A percentile compares a stretch with the other conserved stretches of the same genome.
Evolutionary conservation across 2,329 filamentous ascomycete genomes (phyloP).

Genomic region (Lecanicillium sp.): DNA sequence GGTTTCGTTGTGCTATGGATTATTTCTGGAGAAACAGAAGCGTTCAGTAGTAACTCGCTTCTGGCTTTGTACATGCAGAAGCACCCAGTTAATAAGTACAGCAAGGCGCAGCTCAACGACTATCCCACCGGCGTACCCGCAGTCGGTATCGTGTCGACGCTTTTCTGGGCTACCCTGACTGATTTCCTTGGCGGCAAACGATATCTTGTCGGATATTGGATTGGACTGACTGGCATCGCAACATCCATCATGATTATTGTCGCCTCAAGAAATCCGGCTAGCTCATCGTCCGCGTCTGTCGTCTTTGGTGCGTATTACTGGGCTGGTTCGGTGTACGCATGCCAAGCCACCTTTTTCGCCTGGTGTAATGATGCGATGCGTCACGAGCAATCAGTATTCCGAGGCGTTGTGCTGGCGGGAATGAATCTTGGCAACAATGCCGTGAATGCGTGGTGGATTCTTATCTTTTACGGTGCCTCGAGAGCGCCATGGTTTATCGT

Average conservation of each 20-base stretch:
- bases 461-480: slow-evolving; percentile 63
- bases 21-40: slow-evolving; percentile 66
- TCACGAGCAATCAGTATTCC: slow-evolving; percentile 55
- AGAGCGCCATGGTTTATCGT: slow-evolving; percentile 61
- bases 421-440: slow-evolving; percentile 67
- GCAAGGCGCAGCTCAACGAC: slow-evolving; percentile 46
- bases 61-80: slow-evolving; percentile 45
- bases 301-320: slow-evolving; percentile 64
- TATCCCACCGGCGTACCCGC: slow-evolving; percentile 53
- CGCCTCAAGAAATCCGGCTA: slow-evolving; percentile 36
- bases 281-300: slow-evolving; percentile 38
- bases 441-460: slow-evolving; percentile 68
- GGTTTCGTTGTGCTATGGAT: slow-evolving; percentile 63
- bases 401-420: slow-evolving; percentile 61
- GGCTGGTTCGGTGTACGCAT: slow-evolving; percentile 64
- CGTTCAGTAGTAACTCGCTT: slow-evolving; percentile 60
- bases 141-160: slow-evolving; percentile 52
- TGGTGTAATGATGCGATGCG: slow-evolving; percentile 69
- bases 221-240: slow-evolving; percentile 56
- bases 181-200: slow-evolving; percentile 58
- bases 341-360: slow-evolving; percentile 68
- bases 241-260: slow-evolving; percentile 58
- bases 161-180: slow-evolving; percentile 65
- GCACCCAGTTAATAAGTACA: slow-evolving; percentile 38
- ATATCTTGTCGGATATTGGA: slow-evolving; percentile 62